Evolutionary conservation across 306 rosid genomes (phyloP).

Genomic region (Cicer arietinum): DNA sequence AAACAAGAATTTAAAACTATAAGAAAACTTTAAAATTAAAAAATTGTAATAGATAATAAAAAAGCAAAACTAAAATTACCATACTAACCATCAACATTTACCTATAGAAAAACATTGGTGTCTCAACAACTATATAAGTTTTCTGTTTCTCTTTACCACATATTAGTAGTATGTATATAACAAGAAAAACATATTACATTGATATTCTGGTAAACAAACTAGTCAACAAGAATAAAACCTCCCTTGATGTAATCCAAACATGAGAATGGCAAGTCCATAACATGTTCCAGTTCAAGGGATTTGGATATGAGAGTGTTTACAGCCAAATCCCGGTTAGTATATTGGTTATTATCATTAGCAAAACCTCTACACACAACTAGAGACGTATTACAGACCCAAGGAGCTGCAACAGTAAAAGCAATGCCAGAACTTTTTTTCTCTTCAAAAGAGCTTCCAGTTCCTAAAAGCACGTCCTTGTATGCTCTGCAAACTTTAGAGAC

Average conservation of each 20-base stretch:
- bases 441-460: slow-evolving; percentile 44
- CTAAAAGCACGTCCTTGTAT: slow-evolving; percentile 70
- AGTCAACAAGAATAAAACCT: slow-evolving; percentile 71
- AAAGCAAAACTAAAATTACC: neutral
- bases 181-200: neutral
- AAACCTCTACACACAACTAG: slow-evolving; percentile 84
- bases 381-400: slow-evolving; percentile 90
- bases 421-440: slow-evolving; percentile 56
- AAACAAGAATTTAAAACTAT: neutral
- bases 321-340: slow-evolving; percentile 49
- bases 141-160: neutral
- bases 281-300: slow-evolving; percentile 75
- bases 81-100: neutral
- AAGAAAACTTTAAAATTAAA: neutral
- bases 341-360: slow-evolving; percentile 37
- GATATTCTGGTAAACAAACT: slow-evolving; percentile 11
- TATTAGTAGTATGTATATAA: neutral
- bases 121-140: neutral
- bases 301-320: slow-evolving; percentile 60
- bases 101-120: neutral
- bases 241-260: slow-evolving; percentile 74
- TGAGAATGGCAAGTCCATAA: slow-evolving; percentile 74
- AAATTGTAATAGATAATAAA: neutral
- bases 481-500: slow-evolving; percentile 67
- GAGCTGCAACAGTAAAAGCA: slow-evolving; percentile 83